Evolutionary conservation across 208 protist genomes (phyloP).

Genomic region (Strigomonas culicis): DNA sequence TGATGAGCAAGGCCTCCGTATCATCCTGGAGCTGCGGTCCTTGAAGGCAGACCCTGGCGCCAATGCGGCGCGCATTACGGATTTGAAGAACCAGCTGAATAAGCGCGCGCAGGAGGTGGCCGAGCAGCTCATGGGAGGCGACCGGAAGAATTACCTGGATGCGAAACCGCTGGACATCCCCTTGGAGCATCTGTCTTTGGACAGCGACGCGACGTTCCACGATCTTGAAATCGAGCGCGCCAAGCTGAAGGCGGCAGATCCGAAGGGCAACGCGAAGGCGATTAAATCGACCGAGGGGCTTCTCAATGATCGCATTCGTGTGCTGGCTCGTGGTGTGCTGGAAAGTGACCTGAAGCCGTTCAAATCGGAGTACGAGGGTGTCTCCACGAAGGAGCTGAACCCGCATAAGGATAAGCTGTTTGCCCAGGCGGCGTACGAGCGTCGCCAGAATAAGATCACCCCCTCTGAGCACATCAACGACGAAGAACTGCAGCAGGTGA

Average conservation of each 20-base stretch:
- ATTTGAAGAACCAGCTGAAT: slow-evolving; percentile 36
- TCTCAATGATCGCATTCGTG: slow-evolving; percentile 58
- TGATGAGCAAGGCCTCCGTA: slow-evolving; percentile 22
- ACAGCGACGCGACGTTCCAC: slow-evolving; percentile 47
- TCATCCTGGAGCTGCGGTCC: slow-evolving; percentile 40
- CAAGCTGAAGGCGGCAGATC: slow-evolving; percentile 34
- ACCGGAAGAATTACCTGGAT: slow-evolving; percentile 43
- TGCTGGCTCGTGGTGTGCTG: slow-evolving; percentile 54
- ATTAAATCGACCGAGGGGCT: slow-evolving; percentile 37
- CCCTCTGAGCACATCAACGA: slow-evolving; percentile 24
- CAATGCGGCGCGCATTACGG: slow-evolving; percentile 26
- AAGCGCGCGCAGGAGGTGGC: slow-evolving; percentile 41
- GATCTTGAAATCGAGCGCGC: slow-evolving; percentile 55
- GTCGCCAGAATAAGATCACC: slow-evolving; percentile 33
- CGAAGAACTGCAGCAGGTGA: slow-evolving; percentile 49
- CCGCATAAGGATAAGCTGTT: slow-evolving; percentile 65
- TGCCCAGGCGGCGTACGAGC: slow-evolving; percentile 41
- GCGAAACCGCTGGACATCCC: slow-evolving; percentile 45
- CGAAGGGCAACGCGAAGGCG: slow-evolving; percentile 25
- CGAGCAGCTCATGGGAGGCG: slow-evolving; percentile 22
- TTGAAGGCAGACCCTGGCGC: slow-evolving; percentile 26
- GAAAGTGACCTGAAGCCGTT: slow-evolving; percentile 56
- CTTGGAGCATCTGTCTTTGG: slow-evolving; percentile 51
- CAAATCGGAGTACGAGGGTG: slow-evolving; percentile 45
- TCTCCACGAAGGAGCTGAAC: slow-evolving; percentile 40